Conservation (phyloP, 2,329 filamentous ascomycete species). For the Pyrenophora graminea region DNA sequence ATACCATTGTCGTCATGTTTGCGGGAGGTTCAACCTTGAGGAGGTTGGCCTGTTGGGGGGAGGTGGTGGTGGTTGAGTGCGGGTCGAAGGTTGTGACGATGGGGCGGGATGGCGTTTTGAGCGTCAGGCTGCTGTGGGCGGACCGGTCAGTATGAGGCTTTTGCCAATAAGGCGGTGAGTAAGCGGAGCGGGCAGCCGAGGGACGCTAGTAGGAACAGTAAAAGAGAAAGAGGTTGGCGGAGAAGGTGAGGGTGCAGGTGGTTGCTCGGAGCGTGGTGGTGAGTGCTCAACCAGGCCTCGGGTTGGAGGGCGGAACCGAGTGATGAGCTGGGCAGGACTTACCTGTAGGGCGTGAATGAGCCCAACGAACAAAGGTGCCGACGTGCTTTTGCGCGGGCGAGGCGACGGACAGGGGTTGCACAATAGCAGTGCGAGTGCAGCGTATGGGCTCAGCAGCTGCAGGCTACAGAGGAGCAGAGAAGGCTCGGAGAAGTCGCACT, state of each 20-base stretch:
- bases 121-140: conserved; percentile 45
- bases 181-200: conserved; percentile 41
- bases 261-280: neutral
- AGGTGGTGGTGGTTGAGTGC: conserved; percentile 12
- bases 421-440: conserved; percentile 7
- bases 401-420: conserved; percentile 16
- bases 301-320: conserved; percentile 31
- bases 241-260: conserved; percentile 21
- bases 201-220: conserved; percentile 25
- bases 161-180: conserved; percentile 50
- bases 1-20: conserved; percentile 68
- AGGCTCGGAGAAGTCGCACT: conserved; percentile 33
- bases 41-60: conserved; percentile 38
- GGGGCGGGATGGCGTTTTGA: conserved; percentile 30
- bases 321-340: conserved; percentile 38
- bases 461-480: conserved; percentile 34
- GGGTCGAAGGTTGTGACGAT: conserved; percentile 27
- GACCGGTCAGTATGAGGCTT: conserved; percentile 48
- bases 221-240: conserved; percentile 19
- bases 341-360: conserved; percentile 45
- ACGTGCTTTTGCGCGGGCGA: conserved; percentile 17
- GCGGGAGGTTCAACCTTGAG: conserved; percentile 36
- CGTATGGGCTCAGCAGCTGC: conserved; percentile 33
- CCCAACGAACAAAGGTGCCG: conserved; percentile 43
- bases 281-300: conserved; percentile 14